Conservation (phyloP, 1,139 yeast genomes). For the Protomyces inouyei region DNA sequence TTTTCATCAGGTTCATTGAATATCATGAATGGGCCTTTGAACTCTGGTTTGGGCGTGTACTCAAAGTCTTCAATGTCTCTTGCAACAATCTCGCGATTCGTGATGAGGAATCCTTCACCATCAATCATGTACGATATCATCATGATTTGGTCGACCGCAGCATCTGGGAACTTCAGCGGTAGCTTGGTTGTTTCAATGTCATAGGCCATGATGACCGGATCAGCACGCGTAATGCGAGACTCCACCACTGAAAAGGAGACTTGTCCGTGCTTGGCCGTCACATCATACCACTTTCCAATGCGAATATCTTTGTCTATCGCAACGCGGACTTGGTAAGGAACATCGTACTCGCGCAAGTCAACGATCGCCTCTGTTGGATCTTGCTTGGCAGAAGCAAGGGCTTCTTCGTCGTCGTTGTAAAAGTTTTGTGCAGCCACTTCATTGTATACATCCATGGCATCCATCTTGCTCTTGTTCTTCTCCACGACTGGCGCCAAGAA, state of each 20-base stretch:
- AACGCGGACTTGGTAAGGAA: conserved; percentile 93
- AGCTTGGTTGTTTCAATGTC: conserved; percentile 98
- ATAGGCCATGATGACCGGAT: conserved; percentile 92
- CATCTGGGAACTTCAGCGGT: conserved; percentile 92
- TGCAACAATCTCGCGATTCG: conserved; percentile 88
- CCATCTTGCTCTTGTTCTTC: conserved; percentile 60
- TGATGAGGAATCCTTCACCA: conserved; percentile 90
- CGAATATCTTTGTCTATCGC: conserved; percentile 80
- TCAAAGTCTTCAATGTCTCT: conserved; percentile 96
- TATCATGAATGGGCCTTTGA: conserved; percentile 81
- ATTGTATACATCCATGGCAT: conserved; percentile 66
- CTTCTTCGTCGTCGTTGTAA: conserved; percentile 35
- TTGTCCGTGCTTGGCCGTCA: conserved; percentile 57
- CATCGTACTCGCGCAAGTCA: conserved; percentile 90
- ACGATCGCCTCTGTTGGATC: conserved; percentile 65
- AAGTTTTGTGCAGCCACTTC: conserved; percentile 31
- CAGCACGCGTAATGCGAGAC: conserved; percentile 88
- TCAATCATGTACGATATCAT: conserved; percentile 99
- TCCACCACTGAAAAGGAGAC: conserved; percentile 57
- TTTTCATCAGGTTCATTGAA: conserved; percentile 87
- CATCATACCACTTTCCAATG: conserved; percentile 94
- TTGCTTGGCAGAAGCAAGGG: conserved; percentile 26
- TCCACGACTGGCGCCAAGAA: conserved; percentile 62
- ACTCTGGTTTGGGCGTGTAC: conserved; percentile 95
- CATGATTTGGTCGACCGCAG: conserved; percentile 90